Evolutionary conservation across 2,329 filamentous ascomycete genomes (phyloP).

Genomic region (Spiromastix sp.): DNA sequence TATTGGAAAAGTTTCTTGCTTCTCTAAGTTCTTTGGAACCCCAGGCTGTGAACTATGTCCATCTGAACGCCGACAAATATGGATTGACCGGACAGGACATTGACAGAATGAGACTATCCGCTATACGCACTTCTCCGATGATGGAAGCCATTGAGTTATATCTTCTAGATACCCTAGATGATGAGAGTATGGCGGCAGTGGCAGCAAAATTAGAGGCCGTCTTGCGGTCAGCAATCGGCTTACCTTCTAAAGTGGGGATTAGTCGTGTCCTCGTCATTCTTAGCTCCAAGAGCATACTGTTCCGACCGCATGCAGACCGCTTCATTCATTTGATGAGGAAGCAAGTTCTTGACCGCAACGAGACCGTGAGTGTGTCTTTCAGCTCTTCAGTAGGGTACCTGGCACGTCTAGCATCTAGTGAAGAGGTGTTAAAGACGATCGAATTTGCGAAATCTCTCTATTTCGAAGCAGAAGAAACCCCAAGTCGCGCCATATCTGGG

Average conservation of each 20-base stretch:
- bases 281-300: slow-evolving; percentile 64
- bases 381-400: slow-evolving; percentile 80
- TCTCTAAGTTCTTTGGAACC: slow-evolving; percentile 82
- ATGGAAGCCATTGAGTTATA: slow-evolving; percentile 87
- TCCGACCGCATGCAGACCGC: slow-evolving; percentile 62
- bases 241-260: slow-evolving; percentile 90
- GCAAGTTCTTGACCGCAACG: slow-evolving; percentile 79
- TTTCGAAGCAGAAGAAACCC: slow-evolving; percentile 69
- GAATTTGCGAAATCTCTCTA: slow-evolving; percentile 58
- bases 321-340: slow-evolving; percentile 73
- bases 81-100: slow-evolving; percentile 82
- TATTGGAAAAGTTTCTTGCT: slow-evolving; percentile 71
- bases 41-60: slow-evolving; percentile 82
- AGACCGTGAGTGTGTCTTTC: slow-evolving; percentile 84
- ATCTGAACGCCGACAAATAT: slow-evolving; percentile 74
- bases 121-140: slow-evolving; percentile 76
- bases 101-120: slow-evolving; percentile 72
- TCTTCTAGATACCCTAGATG: slow-evolving; percentile 67
- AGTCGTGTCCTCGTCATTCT: slow-evolving; percentile 75
- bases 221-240: slow-evolving; percentile 76
- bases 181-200: slow-evolving; percentile 62
- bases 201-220: slow-evolving; percentile 62
- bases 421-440: slow-evolving; percentile 45
- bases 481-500: slow-evolving; percentile 61
- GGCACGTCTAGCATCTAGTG: slow-evolving; percentile 53